These are phyloP conservation scores for Metschnikowia dekortorum DNA, from an alignment of 805 yeast species.

Conservation along the genomic window DNA sequence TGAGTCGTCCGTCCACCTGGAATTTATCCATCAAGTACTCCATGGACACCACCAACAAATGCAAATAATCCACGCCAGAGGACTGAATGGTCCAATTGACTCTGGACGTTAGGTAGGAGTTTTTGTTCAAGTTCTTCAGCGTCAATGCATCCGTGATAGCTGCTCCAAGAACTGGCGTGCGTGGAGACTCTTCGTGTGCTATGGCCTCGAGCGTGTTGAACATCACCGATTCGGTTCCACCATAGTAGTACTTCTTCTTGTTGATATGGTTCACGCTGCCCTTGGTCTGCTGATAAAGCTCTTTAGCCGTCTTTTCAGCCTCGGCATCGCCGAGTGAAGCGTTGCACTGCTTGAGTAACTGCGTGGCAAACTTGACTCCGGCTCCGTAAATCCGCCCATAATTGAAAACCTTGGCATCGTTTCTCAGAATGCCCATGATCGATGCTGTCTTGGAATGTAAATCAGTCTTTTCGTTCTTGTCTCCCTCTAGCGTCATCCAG, in stretches of 20 bases:
- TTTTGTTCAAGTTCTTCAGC: constrained; percentile 55
- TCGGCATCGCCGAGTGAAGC: constrained; percentile 61
- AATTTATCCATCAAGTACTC: constrained; percentile 67
- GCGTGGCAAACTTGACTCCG: constrained; percentile 84
- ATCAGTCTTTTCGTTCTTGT: constrained; percentile 87
- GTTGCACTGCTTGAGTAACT: constrained; percentile 79
- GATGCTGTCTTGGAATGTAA: constrained; percentile 90
- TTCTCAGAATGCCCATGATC: constrained; percentile 82
- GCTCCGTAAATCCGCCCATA: constrained; percentile 98
- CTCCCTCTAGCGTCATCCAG: constrained; percentile 99
- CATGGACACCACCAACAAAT: constrained; percentile 80
- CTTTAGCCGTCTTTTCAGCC: constrained; percentile 60
- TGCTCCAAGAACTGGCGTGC: constrained; percentile 90
- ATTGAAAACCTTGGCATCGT: constrained; percentile 92
- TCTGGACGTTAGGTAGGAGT: constrained; percentile 78
- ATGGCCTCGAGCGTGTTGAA: constrained; percentile 85
- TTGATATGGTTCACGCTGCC: constrained; percentile 43
- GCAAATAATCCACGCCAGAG: constrained; percentile 95
- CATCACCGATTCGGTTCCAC: constrained; percentile 91
- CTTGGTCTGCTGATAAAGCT: constrained; percentile 76
- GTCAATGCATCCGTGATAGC: constrained; percentile 84
- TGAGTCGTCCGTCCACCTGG: constrained; percentile 66
- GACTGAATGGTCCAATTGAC: constrained; percentile 98
- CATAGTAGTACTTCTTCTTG: constrained; percentile 53
- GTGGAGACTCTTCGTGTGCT: constrained; percentile 75